Base-by-base conservation (phyloP, 108 stramenopile species). In the Nitzschia inconspicua region DNA sequence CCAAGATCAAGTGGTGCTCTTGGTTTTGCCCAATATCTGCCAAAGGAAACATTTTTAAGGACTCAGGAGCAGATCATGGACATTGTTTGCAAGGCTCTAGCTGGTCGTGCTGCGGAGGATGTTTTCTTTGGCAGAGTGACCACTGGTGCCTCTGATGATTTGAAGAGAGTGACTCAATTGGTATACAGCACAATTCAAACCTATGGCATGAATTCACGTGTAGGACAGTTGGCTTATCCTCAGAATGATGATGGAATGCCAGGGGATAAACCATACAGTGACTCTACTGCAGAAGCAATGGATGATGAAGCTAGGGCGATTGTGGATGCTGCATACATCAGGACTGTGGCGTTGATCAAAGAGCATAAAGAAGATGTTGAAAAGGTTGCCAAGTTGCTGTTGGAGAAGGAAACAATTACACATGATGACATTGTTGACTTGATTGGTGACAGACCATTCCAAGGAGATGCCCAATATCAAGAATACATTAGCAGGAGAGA, bases 341-440 rank as follows among this genome's bases (percentile, higher is more conserved):
- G 88, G 26, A 96, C 95, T 10, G 50, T 95, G 16, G 70, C 73
- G 25, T 74, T 98, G 44, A 75, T 98, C 49, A 42, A 39, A 6
- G 85, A 86, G 10, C 78, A 84, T 58, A 93, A 95, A 54, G 72
- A 80, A 29, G 76, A 93, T 57, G 84, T 98, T 8, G 76, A 75
- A 48, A 61, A 71, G 23, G 73, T 98, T 26, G 97, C 97, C 2
- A 80, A 94, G 49, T 51, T 94, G 40, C 68, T 98, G 18, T 71
- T 96, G 54, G 88, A 91, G 70, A 93, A 96, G 74, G 97, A 98
- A 79, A 98, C 97, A 14, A 95, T 98, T 60, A 96, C 89, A 39
- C 95, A 97, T 62, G 93, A 96, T 60, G 95, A 97, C 73, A 80
- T 98, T 40, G 79, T 94, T 25, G 77, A 90, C 34, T 47, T 84